Conservation (phyloP, 345 rosid species). For the Camelina hispida region DNA sequence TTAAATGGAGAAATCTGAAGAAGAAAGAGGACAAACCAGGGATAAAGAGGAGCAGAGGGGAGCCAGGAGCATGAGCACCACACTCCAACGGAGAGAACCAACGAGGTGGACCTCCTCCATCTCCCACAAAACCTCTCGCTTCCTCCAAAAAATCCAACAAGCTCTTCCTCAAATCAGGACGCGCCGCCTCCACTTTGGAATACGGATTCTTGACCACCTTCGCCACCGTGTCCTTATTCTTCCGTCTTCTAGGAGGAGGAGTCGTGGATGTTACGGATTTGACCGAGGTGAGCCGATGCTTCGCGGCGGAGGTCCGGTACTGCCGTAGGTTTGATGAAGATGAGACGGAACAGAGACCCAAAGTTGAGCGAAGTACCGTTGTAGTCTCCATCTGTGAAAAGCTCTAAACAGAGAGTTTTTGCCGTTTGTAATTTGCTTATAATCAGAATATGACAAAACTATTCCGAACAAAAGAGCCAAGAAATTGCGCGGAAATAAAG, state of each 20-base stretch:
- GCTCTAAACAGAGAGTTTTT: neutral
- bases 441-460: neutral
- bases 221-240: neutral
- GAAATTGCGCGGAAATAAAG: no score
- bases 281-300: conserved; percentile 1
- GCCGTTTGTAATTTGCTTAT: neutral
- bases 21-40: conserved; percentile 51
- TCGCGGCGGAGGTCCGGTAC: neutral
- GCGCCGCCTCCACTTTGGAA: conserved; percentile 31
- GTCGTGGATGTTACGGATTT: neutral
- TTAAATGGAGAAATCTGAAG: no score
- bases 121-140: conserved; percentile 48
- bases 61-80: conserved; percentile 33
- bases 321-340: conserved; percentile 2
- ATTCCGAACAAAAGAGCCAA: neutral
- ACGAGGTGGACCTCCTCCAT: conserved; percentile 63
- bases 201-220: conserved; percentile 22
- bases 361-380: neutral
- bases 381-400: conserved; percentile 24
- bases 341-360: neutral
- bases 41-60: conserved; percentile 61
- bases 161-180: conserved; percentile 42
- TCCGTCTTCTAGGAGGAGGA: neutral
- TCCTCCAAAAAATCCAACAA: conserved; percentile 53
- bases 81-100: conserved; percentile 73